Evolutionary conservation across 164 flowering plant species (phyloP), one percentile per base, ranked within the genome.

Genomic region (Euptelea pleiosperma): DNA sequence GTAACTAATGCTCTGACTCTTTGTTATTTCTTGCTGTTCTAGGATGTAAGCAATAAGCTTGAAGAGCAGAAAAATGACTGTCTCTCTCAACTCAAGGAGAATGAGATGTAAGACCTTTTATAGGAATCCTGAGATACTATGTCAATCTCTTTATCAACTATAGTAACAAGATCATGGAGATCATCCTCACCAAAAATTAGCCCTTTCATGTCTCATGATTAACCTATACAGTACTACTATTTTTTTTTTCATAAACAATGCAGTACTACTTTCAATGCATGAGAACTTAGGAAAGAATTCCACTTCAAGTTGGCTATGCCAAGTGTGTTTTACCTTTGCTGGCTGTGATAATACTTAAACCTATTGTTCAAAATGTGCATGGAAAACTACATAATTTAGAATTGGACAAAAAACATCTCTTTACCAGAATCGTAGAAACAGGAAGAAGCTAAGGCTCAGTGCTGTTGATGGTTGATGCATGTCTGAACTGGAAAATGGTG

Each of bases 21-120:
- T 18, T 15, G 6, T n/a, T n/a, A n/a, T 63, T 30, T 57, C 19
- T 12, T 65, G 41, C 6, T 73, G 18, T 60, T 60, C 41, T 45
- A 92, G 98, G 98, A 87, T 73, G 94, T 92, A 44, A 79, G 89
- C 79, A 65, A 35, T 65, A 92, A 76, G 77, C 86, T 92, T 52
- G 98, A 92, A 46, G 90, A 82, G 73, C 96, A 86, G 63, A 92
- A 86, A 57, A 87, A 82, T 67, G 96, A 92, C 57, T 77, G 82
- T 56, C 75, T 92, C 31, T 55, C 86, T 56, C 96, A 89, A 70
- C 81, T 92, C 48, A 87, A 84, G 81, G 96, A 92, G 69, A 92
- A 92, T 80, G 98, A 89, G 55, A 89, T 79, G 98, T 92, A 85
- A 82, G 87, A 35, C 19, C 48, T 62, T 58, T 7, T 3, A 35